Base-by-base conservation (phyloP, 1,284 basidiomycete genomes). In the Naganishia sp. region DNA sequence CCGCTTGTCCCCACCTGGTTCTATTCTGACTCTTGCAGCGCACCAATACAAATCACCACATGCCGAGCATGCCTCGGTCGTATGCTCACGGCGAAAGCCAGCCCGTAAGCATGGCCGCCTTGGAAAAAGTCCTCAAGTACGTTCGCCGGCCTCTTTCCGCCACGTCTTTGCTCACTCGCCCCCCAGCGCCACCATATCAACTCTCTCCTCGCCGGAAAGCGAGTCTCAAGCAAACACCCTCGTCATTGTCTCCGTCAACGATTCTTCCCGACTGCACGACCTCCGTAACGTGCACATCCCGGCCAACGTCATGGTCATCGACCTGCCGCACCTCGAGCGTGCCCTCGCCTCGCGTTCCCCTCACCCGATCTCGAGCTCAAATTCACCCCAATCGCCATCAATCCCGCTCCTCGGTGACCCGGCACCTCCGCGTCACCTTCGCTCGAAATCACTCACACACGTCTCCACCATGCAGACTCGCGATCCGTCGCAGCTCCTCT, bases 31-130 rank as follows among this genome's bases (percentile, higher is more conserved):
- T 7, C 3, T 18, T 7, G 21, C 41, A 78, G 78, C 71, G 79
- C 15, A 72, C 74, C 7, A 80, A 80, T 60, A 66, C 71, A 10
- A 72, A 71, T 35, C 77, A 68, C 11, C 64, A 57, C 62, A 72
- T 70, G 71, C 74, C 68, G 72, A 72, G 67, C 75, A 65, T 73
- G 68, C 73, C 73, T 46, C 70, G 70, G 60, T 69, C 68, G 18
- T 73, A 71, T 69, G 70, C 72, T 83, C 93, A 91, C 76, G 91
- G 89, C 23, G 86, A 90, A 67, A 90, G 87, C 73, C 87, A 90
- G 75, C 80, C 87, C 47, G 81, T 88, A 23, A 78, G 86, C 18
- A 91, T 89, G 77, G 76, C 82, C 32, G 87, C 86, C 71, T 78
- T 91, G 5, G 84, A 89, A 18, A 83, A 86, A 64, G 85, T 92